A percentile compares a stretch with the other conserved stretches of the same genome.
Evolutionary conservation across 352 stramenopile species (phyloP).

Genomic region (Globisporangium echinulatum): DNA sequence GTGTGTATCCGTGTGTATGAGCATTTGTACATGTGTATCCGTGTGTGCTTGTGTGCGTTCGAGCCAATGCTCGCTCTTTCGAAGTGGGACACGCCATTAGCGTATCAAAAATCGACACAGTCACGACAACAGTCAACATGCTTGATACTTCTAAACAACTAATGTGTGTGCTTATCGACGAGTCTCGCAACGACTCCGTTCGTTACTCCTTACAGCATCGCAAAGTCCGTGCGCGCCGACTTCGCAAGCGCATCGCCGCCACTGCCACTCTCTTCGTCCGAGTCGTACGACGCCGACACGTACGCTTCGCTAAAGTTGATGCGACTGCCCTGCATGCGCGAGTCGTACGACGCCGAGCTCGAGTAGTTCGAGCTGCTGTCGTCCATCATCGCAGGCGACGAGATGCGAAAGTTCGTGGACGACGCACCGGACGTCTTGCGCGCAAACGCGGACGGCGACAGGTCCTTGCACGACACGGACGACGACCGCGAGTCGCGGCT

Average conservation of each 20-base stretch:
- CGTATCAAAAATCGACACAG: no score
- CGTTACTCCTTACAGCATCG: constrained; percentile 32
- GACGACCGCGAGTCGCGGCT: constrained; percentile 42
- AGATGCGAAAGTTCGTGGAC: constrained; percentile 21
- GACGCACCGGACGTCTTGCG: constrained; percentile 15
- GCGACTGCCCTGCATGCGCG: constrained; percentile 41
- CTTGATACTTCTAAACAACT: not conserved
- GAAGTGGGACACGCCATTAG: no score
- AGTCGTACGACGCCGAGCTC: constrained; percentile 23
- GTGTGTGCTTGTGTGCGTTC: no score
- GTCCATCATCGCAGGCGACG: constrained; percentile 41
- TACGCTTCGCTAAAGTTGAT: constrained; percentile 71
- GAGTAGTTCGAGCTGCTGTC: constrained; percentile 22
- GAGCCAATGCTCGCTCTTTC: no score
- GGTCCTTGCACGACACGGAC: constrained; percentile 30
- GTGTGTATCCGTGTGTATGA: no score
- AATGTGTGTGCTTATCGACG: no score
- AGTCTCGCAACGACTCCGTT: no score
- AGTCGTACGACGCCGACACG: constrained; percentile 25
- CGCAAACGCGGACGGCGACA: constrained; percentile 16
- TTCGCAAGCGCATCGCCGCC: constrained; percentile 29
- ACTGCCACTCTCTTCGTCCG: constrained; percentile 13
- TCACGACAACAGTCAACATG: no score
- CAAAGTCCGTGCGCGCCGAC: constrained; percentile 33
- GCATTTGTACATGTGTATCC: no score